Base-by-base conservation (phyloP, 345 rosid genomes). In the Mercurialis annua region DNA sequence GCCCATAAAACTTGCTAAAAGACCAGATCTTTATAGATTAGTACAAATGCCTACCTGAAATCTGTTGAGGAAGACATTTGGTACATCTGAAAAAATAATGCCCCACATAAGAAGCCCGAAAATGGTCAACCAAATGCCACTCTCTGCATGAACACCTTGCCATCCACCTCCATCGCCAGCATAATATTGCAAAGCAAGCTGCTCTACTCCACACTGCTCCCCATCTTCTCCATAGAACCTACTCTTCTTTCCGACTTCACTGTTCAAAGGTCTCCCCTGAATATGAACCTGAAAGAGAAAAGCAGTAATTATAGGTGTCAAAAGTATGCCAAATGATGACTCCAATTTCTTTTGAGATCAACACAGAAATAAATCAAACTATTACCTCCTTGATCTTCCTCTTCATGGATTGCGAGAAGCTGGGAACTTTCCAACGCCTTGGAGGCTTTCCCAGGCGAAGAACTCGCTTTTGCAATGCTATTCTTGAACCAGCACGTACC, bases 61-160 rank as follows among this genome's bases (percentile, higher is more conserved):
- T 73, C 65, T 83, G 73, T 90, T 86, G 71, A 65, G 81, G 74
- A 93, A 93, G 76, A 87, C 97, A 80, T 88, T 82, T 0, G 85
- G 92, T 38, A 87, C 76, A 58, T 89, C 87, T 10, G 86, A 75
- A 78, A 93, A 89, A 47, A 90, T 75, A 65, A 84, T 65, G 69
- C 89, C 92, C 98, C 98, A 93, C 98, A 90, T 83, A 59, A 93
- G 84, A 78, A 93, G 90, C 16, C 87, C 92, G 24, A 90, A 93
- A 49, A 93, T 85, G 51, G 92, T 89, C 83, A 93, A 75, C 98
- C 97, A 90, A 54, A 90, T 87, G 73, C 95, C 95, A 75, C 88
- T 89, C 80, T 93, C 98, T 14, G 92, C 74, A 71, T 90, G 92
- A 66, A 87, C 78, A 59, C 98, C 98, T 58, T 73, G 79, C 97